Base-by-base conservation (phyloP, 1,284 basidiomycete species). In the Inonotus obliquus region DNA sequence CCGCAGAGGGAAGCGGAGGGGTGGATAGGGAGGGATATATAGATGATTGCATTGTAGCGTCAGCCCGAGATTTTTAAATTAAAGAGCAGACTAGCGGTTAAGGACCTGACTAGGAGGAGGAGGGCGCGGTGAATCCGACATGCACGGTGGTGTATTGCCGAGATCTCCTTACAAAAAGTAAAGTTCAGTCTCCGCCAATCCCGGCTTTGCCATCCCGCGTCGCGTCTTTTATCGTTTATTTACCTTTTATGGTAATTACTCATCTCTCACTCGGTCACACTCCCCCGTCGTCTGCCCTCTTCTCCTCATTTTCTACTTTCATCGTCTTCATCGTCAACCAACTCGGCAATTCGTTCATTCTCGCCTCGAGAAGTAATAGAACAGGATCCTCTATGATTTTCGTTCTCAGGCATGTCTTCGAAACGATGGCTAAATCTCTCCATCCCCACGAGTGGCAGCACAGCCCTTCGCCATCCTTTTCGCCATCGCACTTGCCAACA, bases 1-100 rank as follows among this genome's bases (percentile, higher is more conserved):
- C 60, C 35, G 47, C 51, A 29, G 29, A 54, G 35, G 54, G 57
- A 19, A 68, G 59, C 29, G 65, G 57, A 23, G 75, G 72, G 2
- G 74, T 73, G 47, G 75, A 70, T 11, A 74, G 71, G 68, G 72
- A 61, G 73, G 71, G 47, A 70, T 68, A 61, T 41, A 59, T 9
- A 17, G 44, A 39, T 25, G n/a, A 29, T 23, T 44, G 19, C 21
- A 49, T 25, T 19, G 25, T 48, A 17, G 45, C 17, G 48, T 49
- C 23, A 49, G 48, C 23, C 48, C 27, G n/a, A 21, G 19, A 14
- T 7, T 44, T 44, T 44, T 14, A 44, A 44, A 49, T 4, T 23
- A 27, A 3, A 27, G 32, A 4, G 14, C 25, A 23, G 10, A 25
- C 47, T 49, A 10, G 47, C 47, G 9, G 47, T 10, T n/a, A 49